phyloP scores from a whole-genome alignment of 2,329 filamentous ascomycete species.

The Exophiala oligosperma region DNA sequence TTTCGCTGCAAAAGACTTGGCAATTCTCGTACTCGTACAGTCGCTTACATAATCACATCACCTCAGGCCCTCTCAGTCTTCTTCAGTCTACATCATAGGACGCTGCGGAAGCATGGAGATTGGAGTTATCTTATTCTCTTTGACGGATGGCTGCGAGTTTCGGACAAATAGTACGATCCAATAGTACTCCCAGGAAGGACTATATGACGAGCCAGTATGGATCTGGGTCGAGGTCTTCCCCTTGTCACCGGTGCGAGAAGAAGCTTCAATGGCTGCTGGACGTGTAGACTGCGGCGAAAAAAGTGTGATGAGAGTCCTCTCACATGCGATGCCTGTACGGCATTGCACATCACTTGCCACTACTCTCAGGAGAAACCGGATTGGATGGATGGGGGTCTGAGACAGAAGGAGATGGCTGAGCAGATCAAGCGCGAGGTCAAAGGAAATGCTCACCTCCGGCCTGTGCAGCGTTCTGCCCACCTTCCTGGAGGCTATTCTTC shows the following conservation, averaged over 20 bases:
- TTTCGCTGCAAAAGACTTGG: no score
- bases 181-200: no score
- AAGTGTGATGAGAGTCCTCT: conserved; percentile 60
- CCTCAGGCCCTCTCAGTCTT: no score
- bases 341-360: conserved; percentile 59
- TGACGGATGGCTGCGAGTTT: no score
- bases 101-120: not conserved
- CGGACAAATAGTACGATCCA: no score
- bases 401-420: conserved; percentile 54
- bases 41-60: no score
- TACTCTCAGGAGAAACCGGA: conserved; percentile 54
- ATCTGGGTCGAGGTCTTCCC: no score
- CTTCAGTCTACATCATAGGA: no score
- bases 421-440: conserved; percentile 60
- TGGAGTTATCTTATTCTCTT: no score
- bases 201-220: no score
- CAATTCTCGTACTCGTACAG: no score
- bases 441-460: conserved; percentile 50
- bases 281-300: conserved; percentile 61
- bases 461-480: conserved; percentile 10
- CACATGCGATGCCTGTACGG: conserved; percentile 52
- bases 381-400: conserved; percentile 58
- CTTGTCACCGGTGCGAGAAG: not conserved
- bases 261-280: conserved; percentile 50
- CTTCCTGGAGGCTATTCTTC: conserved; percentile 3